Base-by-base conservation (phyloP, 306 rosid genomes). In the Cicer arietinum region DNA sequence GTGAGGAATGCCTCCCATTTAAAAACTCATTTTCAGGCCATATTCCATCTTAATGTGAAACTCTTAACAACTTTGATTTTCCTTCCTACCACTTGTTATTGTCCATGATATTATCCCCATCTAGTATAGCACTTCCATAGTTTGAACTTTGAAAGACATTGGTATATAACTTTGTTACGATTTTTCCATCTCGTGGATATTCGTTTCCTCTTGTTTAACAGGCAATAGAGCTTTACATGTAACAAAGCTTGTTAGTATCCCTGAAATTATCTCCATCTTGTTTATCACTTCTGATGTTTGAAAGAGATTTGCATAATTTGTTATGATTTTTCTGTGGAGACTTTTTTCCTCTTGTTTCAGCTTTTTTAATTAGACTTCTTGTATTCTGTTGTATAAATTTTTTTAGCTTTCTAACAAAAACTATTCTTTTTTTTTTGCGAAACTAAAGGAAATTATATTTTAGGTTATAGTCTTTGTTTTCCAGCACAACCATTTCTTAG, bases 181-280 rank as follows among this genome's bases (percentile, higher is more conserved):
- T 61, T 39, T 61, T 61, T 59, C 25, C 18, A 44, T 25, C 47
- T 47, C 40, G 14, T 65, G 69, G 75, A 58, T 69, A 35, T 8
- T 48, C 46, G 57, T 18, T 11, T 12, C 10, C 37, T 1, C 25
- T 30, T 67, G 41, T 58, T 52, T 10, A 53, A 53, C 17, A 25
- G 59, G 11, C 17, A 16, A 53, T 53, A 17, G 30, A 16, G 58
- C 53, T 53, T 53, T 53, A 25, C 10, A 52, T 14, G 10, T 52
- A 14, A 59, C 37, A 13, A 53, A 16, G 69, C 44, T 57, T 47
- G 64, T 74, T 48, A 58, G 59, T 16, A 17, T 68, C 53, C 59
- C 41, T 50, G 18, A 51, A 43, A 48, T 50, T 80, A 66, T 69
- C 60, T 59, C 60, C 67, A 41, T 65, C 4, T 71, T 51, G 14